Evolutionary conservation across 108 stramenopile genomes (phyloP), one percentile per base, ranked within the genome.

Genomic region (Skeletonema potamos): DNA sequence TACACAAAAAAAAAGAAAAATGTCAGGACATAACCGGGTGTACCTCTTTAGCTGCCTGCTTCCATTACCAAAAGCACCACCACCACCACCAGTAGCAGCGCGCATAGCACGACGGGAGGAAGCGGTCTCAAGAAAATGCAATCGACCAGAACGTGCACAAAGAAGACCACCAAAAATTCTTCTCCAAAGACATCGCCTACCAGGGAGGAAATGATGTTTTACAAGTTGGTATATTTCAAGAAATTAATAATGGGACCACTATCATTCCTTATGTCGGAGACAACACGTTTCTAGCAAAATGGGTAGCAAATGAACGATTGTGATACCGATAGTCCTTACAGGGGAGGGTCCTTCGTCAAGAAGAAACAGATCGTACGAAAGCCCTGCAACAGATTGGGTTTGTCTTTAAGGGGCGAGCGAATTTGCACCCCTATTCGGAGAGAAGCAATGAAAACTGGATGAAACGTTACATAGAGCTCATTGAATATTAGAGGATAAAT

Each of bases 361-460:
- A 34, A 34, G 34, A 34, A 34, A 8, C 34, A 34, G 0, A 34
- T 8, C 34, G 5, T 34, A 5, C 34, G 7, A 34, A 6, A 7
- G 6, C 34, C 6, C 34, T 34, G 8, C 34, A 7, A 34, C 34
- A 34, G 34, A 34, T 34, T 34, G 34, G 34, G 34, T 34, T 34
- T 7, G 6, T 34, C 34, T 34, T 34, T 6, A 8, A 34, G 34
- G 34, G 34, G 8, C 34, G 34, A 6, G 8, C 34, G 6, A 4
- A 34, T 7, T 8, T 8, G 5, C n/a, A n/a, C n/a, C 34, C 34
- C 34, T 8, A 7, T 6, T 5, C 5, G 10, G 54, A 62, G 60
- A 64, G 48, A 32, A 62, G 57, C 30, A 29, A 33, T 0, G 60
- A 55, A 36, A 55, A 33, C 54, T 72, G 72, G 72, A 62, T 63